phyloP scores from a whole-genome alignment of 768 basidiomycete genomes.

The Psilocybe cyanescens region DNA sequence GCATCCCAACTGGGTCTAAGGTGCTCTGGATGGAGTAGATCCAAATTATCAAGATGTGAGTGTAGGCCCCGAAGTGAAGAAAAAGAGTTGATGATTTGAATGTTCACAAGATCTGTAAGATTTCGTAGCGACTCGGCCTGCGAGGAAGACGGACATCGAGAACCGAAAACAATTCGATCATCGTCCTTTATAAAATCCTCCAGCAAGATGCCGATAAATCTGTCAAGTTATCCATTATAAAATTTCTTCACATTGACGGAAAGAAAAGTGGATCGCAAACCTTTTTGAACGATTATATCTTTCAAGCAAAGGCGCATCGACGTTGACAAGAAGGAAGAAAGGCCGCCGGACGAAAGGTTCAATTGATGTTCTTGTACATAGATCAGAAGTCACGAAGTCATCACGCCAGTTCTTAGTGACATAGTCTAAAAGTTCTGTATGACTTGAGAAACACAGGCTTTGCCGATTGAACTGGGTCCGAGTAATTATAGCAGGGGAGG shows the following conservation, averaged over 20 bases:
- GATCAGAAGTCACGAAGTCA: constrained; percentile 81
- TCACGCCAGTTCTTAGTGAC: constrained; percentile 82
- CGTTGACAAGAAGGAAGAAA: constrained; percentile 82
- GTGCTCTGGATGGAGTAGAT: constrained; percentile 74
- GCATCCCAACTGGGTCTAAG: constrained; percentile 92
- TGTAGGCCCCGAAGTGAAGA: constrained; percentile 54
- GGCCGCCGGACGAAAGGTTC: constrained; percentile 81
- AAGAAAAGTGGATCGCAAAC: constrained; percentile 34
- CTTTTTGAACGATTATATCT: constrained; percentile 65
- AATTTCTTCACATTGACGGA: background rate
- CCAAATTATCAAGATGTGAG: constrained; percentile 64
- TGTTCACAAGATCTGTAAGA: constrained; percentile 55
- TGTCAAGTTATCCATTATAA: constrained; percentile 2
- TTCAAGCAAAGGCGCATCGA: constrained; percentile 81
- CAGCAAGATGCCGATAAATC: constrained; percentile 42
- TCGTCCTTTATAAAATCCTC: constrained; percentile 77
- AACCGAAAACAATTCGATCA: constrained; percentile 72
- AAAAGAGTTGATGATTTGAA: constrained; percentile 72
- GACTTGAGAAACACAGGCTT: constrained; percentile 44
- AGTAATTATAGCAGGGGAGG: constrained; percentile 30
- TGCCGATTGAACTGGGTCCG: constrained; percentile 18
- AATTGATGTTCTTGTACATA: constrained; percentile 58
- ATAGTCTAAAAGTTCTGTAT: constrained; percentile 64
- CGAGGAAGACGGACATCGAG: constrained; percentile 13
- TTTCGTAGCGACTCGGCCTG: constrained; percentile 29